Conservation (phyloP, 495 filamentous ascomycete genomes). For the Sordaria brevicollis region DNA sequence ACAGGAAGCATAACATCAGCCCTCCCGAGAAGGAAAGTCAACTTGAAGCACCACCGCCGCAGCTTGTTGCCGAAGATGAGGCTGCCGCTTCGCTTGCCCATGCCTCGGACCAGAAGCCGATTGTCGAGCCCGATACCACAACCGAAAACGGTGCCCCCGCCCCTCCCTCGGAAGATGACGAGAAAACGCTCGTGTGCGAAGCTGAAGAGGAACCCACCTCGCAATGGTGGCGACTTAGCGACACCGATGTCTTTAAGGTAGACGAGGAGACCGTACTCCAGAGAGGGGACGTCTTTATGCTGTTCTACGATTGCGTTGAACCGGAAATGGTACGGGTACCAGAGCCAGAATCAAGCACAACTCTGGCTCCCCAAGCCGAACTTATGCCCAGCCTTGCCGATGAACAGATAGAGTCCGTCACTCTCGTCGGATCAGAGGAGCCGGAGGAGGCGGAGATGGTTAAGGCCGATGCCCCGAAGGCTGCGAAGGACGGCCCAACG, state of each 20-base stretch:
- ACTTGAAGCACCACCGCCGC: not conserved
- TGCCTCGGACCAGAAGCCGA: not conserved
- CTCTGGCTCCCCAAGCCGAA: not conserved
- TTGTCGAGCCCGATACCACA: not conserved
- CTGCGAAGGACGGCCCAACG: not conserved
- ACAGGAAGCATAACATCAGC: constrained; percentile 46
- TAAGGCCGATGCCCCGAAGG: not conserved
- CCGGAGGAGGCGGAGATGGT: not conserved
- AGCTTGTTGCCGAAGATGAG: not conserved
- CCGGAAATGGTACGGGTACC: constrained; percentile 19
- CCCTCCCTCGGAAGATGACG: constrained; percentile 1
- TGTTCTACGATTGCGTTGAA: constrained; percentile 78
- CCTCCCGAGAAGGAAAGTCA: not conserved
- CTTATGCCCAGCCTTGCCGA: not conserved
- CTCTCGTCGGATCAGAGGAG: not conserved
- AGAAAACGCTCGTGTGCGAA: not conserved
- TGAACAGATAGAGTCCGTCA: not conserved
- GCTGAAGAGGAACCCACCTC: constrained; percentile 20
- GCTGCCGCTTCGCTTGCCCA: not conserved
- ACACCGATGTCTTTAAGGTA: constrained; percentile 68
- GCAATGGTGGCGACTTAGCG: constrained; percentile 77
- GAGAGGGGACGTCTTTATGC: constrained; percentile 88
- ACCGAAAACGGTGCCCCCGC: not conserved
- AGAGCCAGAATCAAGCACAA: not conserved
- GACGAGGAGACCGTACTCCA: constrained; percentile 61